A percentile compares a stretch with the other conserved stretches of the same genome.
Evolutionary conservation across 192 early-diverging fungal genomes (phyloP).

Genomic region (Podila horticola): DNA sequence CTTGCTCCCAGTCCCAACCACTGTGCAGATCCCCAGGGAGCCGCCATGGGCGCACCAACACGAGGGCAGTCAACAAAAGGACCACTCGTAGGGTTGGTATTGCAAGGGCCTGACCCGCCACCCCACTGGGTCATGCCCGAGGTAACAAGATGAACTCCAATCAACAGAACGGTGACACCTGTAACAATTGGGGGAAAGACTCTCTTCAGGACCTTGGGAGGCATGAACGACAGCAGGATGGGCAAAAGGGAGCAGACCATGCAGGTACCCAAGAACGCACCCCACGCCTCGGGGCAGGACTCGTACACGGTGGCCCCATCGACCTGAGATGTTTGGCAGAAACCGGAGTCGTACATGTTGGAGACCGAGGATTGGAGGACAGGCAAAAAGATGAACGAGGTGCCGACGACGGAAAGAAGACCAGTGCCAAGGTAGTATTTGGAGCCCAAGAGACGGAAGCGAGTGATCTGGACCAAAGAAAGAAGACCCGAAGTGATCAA

Average conservation of each 20-base stretch:
- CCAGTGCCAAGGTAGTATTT: slow-evolving; percentile 58
- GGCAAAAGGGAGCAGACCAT: slow-evolving; percentile 60
- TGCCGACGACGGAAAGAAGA: slow-evolving; percentile 62
- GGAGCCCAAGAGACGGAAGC: slow-evolving; percentile 51
- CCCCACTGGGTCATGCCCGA: slow-evolving; percentile 60
- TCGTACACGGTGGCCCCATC: slow-evolving; percentile 49
- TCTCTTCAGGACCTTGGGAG: slow-evolving; percentile 55
- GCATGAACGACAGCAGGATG: slow-evolving; percentile 57
- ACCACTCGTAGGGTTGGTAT: slow-evolving; percentile 50
- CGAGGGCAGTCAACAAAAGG: slow-evolving; percentile 57
- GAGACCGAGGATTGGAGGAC: slow-evolving; percentile 59
- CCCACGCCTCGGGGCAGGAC: slow-evolving; percentile 61
- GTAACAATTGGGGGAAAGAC: slow-evolving; percentile 68
- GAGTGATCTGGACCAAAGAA: slow-evolving; percentile 65
- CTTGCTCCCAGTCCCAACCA: slow-evolving; percentile 64
- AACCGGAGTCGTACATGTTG: slow-evolving; percentile 53
- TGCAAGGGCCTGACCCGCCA: slow-evolving; percentile 59
- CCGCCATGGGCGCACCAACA: slow-evolving; percentile 55
- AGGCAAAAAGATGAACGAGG: slow-evolving; percentile 61
- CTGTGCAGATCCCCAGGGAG: slow-evolving; percentile 59
- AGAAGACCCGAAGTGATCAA: slow-evolving; percentile 63
- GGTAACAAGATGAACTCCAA: slow-evolving; percentile 56
- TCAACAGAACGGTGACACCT: slow-evolving; percentile 59
- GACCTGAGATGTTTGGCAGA: slow-evolving; percentile 42
- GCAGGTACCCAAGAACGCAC: slow-evolving; percentile 63